These are phyloP conservation scores for Clitopilus passeckerianus DNA, from an alignment of 768 basidiomycete genomes.

Conservation along the genomic window DNA sequence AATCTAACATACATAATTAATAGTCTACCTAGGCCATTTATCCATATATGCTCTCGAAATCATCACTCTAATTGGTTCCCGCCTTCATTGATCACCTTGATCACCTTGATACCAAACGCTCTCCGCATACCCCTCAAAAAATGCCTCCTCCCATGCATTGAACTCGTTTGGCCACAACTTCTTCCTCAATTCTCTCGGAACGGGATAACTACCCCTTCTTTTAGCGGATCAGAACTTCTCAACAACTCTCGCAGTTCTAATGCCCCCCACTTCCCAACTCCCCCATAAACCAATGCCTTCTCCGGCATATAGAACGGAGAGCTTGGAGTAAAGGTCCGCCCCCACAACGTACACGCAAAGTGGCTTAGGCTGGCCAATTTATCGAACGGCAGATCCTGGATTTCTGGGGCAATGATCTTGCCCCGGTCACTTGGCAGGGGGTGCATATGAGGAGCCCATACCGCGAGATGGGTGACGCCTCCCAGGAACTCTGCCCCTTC, in stretches of 20 bases:
- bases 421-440: neutral
- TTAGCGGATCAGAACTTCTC: slow-evolving; percentile 13
- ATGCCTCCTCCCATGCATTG: slow-evolving; percentile 15
- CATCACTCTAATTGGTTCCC: neutral
- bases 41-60: neutral
- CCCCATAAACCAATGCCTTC: slow-evolving; percentile 8
- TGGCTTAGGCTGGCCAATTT: slow-evolving; percentile 25
- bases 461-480: slow-evolving; percentile 30
- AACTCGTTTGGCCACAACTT: neutral
- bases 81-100: neutral
- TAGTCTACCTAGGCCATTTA: neutral
- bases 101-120: neutral
- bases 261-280: neutral
- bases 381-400: slow-evolving; percentile 23
- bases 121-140: slow-evolving; percentile 14
- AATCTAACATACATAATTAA: neutral
- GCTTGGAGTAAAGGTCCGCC: neutral
- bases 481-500: slow-evolving; percentile 27
- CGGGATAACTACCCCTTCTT: slow-evolving; percentile 13
- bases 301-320: neutral
- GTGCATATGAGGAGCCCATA: slow-evolving; percentile 20
- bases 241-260: slow-evolving; percentile 17
- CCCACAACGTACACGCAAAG: slow-evolving; percentile 24
- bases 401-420: slow-evolving; percentile 13
- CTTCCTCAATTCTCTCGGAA: slow-evolving; percentile 3